Percentiles rank a stretch among this genome's conserved stretches.
Conservation (phyloP, 139 green algal genomes). For the Chloropicon primus region DNA sequence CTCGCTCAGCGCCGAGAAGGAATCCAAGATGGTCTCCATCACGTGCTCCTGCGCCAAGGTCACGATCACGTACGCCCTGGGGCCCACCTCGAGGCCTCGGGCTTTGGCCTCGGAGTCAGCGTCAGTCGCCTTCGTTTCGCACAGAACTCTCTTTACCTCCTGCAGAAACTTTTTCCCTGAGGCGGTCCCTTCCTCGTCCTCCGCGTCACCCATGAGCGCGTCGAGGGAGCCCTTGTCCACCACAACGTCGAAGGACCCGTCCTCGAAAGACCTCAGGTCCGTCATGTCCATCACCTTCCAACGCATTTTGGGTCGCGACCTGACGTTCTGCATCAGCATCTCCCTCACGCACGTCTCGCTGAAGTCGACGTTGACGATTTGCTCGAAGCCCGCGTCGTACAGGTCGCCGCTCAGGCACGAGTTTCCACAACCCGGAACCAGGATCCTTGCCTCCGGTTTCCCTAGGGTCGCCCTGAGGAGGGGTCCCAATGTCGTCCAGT, state of each 20-base stretch:
- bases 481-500: conserved; percentile 20
- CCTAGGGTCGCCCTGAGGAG: conserved; percentile 3
- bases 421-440: conserved; percentile 44
- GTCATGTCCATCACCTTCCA: conserved; percentile 55
- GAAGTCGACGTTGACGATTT: conserved; percentile 49
- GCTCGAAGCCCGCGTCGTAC: conserved; percentile 32
- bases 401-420: conserved; percentile 37
- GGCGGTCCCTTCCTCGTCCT: conserved; percentile 1
- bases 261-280: conserved; percentile 28
- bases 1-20: not conserved
- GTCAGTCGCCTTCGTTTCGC: too few relatives aligned
- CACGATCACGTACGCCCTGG: conserved; percentile 29
- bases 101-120: too few relatives aligned
- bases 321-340: conserved; percentile 38
- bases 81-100: too few relatives aligned
- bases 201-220: conserved; percentile 38
- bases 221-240: conserved; percentile 50
- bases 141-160: conserved; percentile 24
- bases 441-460: conserved; percentile 9
- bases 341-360: conserved; percentile 25
- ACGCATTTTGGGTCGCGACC: conserved; percentile 30
- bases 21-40: conserved; percentile 5
- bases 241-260: conserved; percentile 27
- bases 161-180: conserved; percentile 14
- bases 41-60: conserved; percentile 37